Conservation (phyloP, 208 protist genomes). For the Trypanosoma brucei region DNA sequence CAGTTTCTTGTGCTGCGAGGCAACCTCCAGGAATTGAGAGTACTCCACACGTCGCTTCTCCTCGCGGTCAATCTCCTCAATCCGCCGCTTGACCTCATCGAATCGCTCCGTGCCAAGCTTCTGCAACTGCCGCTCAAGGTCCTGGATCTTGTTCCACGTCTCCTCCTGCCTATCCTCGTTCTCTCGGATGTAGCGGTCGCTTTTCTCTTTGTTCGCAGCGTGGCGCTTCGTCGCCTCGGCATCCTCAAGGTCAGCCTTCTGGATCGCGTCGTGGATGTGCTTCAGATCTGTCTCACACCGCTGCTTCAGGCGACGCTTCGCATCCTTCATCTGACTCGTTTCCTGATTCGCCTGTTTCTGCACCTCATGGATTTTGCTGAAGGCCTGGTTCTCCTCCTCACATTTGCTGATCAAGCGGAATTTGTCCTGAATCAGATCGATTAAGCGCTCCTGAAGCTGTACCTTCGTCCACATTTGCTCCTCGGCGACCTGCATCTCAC, state of each 20-base stretch:
- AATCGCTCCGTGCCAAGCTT: constrained; percentile 5
- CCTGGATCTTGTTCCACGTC: constrained; percentile 8
- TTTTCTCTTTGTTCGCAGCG: constrained; percentile 3
- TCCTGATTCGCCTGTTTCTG: constrained; percentile 11
- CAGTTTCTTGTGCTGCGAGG: constrained; percentile 9
- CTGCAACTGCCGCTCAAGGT: constrained; percentile 8
- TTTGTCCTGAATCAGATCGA: constrained; percentile 7
- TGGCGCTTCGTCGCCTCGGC: constrained; percentile 27
- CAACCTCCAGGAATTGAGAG: constrained; percentile 7
- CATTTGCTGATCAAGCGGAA: constrained; percentile 6
- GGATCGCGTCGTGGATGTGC: constrained; percentile 41
- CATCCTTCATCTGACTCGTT: constrained; percentile 8
- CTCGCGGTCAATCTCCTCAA: constrained; percentile 8
- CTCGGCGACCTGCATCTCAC: constrained; percentile 57
- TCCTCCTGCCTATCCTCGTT: constrained; percentile 8
- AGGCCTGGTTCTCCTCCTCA: constrained; percentile 8
- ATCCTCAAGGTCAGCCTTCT: constrained; percentile 41
- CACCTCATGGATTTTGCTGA: constrained; percentile 10
- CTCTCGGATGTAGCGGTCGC: constrained; percentile 6
- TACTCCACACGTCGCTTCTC: constrained; percentile 9
- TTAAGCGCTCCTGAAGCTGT: constrained; percentile 2
- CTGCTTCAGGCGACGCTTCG: constrained; percentile 10
- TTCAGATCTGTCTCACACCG: constrained; percentile 9
- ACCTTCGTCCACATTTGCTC: constrained; percentile 10
- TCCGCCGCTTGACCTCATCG: constrained; percentile 4